These are phyloP conservation scores for Taiwanofungus camphoratus DNA, from an alignment of 1,284 basidiomycete species.

Conservation along the genomic window DNA sequence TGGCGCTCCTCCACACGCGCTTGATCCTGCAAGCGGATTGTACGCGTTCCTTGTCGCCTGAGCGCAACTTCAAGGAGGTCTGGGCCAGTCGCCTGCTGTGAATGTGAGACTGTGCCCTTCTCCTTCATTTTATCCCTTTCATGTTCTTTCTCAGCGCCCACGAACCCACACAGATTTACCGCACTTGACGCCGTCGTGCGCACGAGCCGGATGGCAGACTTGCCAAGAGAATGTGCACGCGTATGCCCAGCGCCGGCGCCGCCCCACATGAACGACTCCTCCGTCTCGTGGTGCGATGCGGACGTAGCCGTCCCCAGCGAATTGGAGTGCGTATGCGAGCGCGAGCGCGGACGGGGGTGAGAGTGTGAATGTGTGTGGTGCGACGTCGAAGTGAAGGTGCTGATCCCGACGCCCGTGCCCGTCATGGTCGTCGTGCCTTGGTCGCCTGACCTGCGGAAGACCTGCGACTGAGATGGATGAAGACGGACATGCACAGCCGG, in stretches of 20 bases:
- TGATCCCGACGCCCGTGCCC: slow-evolving; percentile 13
- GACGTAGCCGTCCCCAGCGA: slow-evolving; percentile 39
- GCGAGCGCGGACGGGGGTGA: slow-evolving; percentile 28
- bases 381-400: slow-evolving; percentile 16
- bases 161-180: slow-evolving; percentile 28
- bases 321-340: slow-evolving; percentile 27
- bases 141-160: slow-evolving; percentile 10
- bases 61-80: slow-evolving; percentile 38
- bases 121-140: slow-evolving; percentile 15
- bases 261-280: slow-evolving; percentile 22
- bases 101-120: slow-evolving; percentile 22
- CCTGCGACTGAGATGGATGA: slow-evolving; percentile 16
- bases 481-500: slow-evolving; percentile 38
- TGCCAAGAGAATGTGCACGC: slow-evolving; percentile 56
- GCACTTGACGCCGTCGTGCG: slow-evolving; percentile 33
- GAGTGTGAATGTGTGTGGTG: slow-evolving; percentile 42
- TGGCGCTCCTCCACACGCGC: slow-evolving; percentile 13
- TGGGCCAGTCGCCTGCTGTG: slow-evolving; percentile 25
- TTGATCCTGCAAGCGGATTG: slow-evolving; percentile 32
- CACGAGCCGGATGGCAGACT: slow-evolving; percentile 42
- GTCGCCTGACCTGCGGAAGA: slow-evolving; percentile 14
- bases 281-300: slow-evolving; percentile 31
- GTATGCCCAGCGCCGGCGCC: slow-evolving; percentile 34
- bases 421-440: slow-evolving; percentile 12
- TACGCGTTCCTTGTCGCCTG: slow-evolving; percentile 36